Evolutionary conservation across 148 eudicot species (phyloP), one percentile per base, ranked within the genome.

Genomic region (Selenicereus undatus): DNA sequence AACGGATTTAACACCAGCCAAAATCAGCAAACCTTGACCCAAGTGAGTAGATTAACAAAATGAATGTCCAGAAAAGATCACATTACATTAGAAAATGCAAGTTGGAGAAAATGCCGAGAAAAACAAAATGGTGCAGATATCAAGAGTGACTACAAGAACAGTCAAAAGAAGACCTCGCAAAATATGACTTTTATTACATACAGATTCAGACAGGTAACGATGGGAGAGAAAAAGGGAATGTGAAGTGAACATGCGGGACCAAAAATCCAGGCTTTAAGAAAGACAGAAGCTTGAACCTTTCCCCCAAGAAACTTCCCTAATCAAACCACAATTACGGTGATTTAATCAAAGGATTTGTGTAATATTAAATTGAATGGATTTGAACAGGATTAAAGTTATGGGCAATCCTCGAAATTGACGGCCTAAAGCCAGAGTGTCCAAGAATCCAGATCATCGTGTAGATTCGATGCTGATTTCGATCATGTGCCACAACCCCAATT

Each of bases 261-360:
- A 76, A 65, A 65, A 30, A 26, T 14, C 21, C 71, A 58, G 36
- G 42, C 64, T 56, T 56, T 30, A 30, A 71, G 69, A 10, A 52
- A n/a, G 30, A 32, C 3, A 26, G 13, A 42, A 60, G 36, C 14
- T 48, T 24, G 27, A 8, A 65, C 1, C n/a, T 42, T n/a, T 43
- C 17, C 54, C 10, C 62, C 26, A 68, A 11, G 74, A 78, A 78
- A 69, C 74, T 78, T 78, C 80, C 74, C 4, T n/a, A 78, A 17
- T 62, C 17, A 54, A 36, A 42, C 72, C 26, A 39, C 43, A 39
- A 42, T 35, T 39, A 42, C 51, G 16, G 50, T 32, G 79, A 76
- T 58, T 60, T 10, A 66, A 42, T 32, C 39, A 48, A 70, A 69
- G 18, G 18, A 32, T 27, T 69, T 45, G 11, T 45, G 32, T 2